Conservation (phyloP, 257 asterid species). For the Solanum rostratum region DNA sequence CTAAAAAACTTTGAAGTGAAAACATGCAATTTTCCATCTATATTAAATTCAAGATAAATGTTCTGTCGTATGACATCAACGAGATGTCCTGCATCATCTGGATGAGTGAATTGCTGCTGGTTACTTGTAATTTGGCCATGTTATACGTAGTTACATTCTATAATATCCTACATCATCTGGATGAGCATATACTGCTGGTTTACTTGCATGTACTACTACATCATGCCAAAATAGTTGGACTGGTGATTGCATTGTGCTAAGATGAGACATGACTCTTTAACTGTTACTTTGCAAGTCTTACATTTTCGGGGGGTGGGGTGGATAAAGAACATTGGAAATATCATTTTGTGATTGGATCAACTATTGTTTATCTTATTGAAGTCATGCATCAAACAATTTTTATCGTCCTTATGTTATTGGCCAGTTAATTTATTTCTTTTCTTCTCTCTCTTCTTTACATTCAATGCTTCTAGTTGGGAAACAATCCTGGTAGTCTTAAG, state of each 20-base stretch:
- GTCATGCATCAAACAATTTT: neutral
- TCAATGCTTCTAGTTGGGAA: constrained; percentile 1
- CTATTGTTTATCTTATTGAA: neutral
- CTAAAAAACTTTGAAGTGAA: neutral
- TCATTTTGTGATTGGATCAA: neutral
- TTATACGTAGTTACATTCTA: neutral
- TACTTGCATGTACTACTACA: neutral
- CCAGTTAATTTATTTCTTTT: neutral
- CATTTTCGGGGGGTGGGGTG: neutral
- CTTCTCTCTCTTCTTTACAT: neutral
- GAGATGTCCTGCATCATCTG: neutral
- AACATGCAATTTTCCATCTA: neutral
- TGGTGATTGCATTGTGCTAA: neutral
- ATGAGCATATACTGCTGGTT: neutral
- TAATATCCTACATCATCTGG: neutral
- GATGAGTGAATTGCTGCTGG: neutral
- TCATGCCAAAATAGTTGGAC: neutral
- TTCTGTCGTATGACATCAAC: neutral
- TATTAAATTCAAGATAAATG: neutral
- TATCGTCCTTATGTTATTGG: neutral
- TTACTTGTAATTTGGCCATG: neutral
- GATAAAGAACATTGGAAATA: neutral
- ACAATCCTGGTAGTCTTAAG: neutral
- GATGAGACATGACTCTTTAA: neutral
- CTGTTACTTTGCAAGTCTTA: neutral